A percentile compares a stretch with the other conserved stretches of the same genome.
Conservation (phyloP, 2,329 filamentous ascomycete species). For the Fusarium coicis region DNA sequence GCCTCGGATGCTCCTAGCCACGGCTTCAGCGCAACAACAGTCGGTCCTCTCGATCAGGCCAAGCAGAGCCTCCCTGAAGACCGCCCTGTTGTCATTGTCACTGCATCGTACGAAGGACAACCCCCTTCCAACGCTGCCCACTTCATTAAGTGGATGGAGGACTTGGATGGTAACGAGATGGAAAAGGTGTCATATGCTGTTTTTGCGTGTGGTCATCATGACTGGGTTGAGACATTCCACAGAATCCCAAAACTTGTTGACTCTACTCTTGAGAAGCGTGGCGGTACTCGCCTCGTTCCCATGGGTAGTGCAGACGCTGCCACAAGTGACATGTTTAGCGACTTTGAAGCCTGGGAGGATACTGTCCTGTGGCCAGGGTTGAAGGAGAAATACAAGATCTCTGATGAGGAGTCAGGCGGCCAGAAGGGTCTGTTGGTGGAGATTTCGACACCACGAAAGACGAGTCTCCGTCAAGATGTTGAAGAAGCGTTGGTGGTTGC, state of each 20-base stretch:
- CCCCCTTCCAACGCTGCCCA: slow-evolving; percentile 77
- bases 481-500: slow-evolving; percentile 40
- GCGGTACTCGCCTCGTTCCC: slow-evolving; percentile 50
- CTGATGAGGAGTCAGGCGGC: not conserved
- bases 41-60: slow-evolving; percentile 70
- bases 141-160: slow-evolving; percentile 74
- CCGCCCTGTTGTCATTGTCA: slow-evolving; percentile 73
- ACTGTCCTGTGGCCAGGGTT: slow-evolving; percentile 62
- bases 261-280: slow-evolving; percentile 55
- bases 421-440: slow-evolving; percentile 35
- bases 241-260: slow-evolving; percentile 73
- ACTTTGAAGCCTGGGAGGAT: slow-evolving; percentile 76
- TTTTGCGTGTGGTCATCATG: slow-evolving; percentile 72
- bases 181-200: slow-evolving; percentile 71
- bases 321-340: slow-evolving; percentile 72
- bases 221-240: slow-evolving; percentile 73
- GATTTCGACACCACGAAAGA: slow-evolving; percentile 37
- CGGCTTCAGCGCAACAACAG: slow-evolving; percentile 66
- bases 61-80: slow-evolving; percentile 68
- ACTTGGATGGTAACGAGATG: slow-evolving; percentile 57
- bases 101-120: slow-evolving; percentile 78
- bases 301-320: slow-evolving; percentile 70
- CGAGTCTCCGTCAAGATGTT: slow-evolving; percentile 41
- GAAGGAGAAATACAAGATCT: slow-evolving; percentile 51
- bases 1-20: slow-evolving; percentile 67